phyloP scores from a whole-genome alignment of 306 rosid genomes.

The Fagus sylvatica region DNA sequence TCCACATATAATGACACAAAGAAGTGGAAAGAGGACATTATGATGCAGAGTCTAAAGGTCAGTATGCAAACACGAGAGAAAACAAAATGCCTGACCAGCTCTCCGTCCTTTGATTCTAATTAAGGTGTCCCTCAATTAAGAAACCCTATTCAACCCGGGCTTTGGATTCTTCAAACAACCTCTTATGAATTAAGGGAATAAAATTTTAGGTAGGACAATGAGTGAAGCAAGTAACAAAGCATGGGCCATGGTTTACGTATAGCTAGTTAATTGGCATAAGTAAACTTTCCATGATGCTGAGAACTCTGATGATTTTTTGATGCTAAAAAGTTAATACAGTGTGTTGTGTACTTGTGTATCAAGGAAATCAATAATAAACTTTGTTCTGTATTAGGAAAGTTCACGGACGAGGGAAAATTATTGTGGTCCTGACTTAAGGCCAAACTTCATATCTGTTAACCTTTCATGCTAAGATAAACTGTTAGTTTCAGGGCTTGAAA shows the following conservation, averaged over 20 bases:
- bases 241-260: conserved; percentile 23
- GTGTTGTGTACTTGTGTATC: background rate
- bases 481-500: conserved; percentile 1
- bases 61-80: conserved; percentile 29
- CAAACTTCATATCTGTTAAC: background rate
- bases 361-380: conserved; percentile 6
- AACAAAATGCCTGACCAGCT: conserved; percentile 37
- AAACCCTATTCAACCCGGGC: conserved; percentile 14
- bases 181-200: conserved; percentile 1
- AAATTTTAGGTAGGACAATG: conserved; percentile 8
- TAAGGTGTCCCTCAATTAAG: background rate
- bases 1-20: conserved; percentile 34
- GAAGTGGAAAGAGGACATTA: conserved; percentile 30
- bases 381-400: background rate
- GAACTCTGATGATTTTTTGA: background rate
- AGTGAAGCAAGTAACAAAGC: conserved; percentile 21
- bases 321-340: background rate
- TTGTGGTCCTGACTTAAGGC: conserved; percentile 29
- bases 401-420: conserved; percentile 9
- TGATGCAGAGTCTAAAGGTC: conserved; percentile 18
- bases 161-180: background rate
- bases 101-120: conserved; percentile 1
- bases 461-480: background rate
- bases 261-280: background rate
- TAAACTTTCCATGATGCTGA: too few relatives aligned